Percentiles rank a stretch among this genome's conserved stretches.
These are phyloP conservation scores for Coemansia furcata DNA, from an alignment of 192 early-diverging fungal genomes.

Conservation along the genomic window DNA sequence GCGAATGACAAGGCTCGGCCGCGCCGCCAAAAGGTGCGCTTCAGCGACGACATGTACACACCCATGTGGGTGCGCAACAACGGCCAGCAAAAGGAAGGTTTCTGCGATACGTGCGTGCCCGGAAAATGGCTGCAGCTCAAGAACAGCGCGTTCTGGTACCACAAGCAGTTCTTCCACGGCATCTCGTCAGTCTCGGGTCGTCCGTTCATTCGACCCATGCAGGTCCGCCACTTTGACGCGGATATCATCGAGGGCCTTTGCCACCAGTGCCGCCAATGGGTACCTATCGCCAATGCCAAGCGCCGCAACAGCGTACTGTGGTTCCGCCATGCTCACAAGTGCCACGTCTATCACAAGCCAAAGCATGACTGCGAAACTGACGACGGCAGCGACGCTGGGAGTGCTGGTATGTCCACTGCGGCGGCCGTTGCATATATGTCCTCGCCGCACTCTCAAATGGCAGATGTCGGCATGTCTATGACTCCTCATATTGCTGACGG, in stretches of 20 bases:
- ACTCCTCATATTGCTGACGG: neutral
- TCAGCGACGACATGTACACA: conserved; percentile 73
- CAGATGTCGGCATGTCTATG: neutral
- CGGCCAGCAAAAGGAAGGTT: conserved; percentile 76
- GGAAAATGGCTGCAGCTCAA: conserved; percentile 87
- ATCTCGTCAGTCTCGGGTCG: conserved; percentile 83
- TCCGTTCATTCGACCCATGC: conserved; percentile 68
- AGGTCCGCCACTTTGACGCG: conserved; percentile 65
- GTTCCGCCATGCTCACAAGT: conserved; percentile 87
- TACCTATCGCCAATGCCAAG: conserved; percentile 73
- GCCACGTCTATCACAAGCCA: conserved; percentile 76
- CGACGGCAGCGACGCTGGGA: conserved; percentile 1
- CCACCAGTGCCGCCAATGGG: conserved; percentile 82
- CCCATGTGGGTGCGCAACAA: conserved; percentile 78
- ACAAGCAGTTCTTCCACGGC: conserved; percentile 85
- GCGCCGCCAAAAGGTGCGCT: conserved; percentile 71
- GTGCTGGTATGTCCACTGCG: neutral
- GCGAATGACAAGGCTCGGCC: conserved; percentile 40
- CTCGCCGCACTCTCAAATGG: neutral
- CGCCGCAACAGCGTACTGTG: conserved; percentile 75
- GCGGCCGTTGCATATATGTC: neutral
- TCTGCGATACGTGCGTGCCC: conserved; percentile 77
- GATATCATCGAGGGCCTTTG: conserved; percentile 77
- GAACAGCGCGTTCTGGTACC: conserved; percentile 88
- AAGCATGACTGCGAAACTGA: conserved; percentile 45